Base-by-base conservation (phyloP, 1,284 basidiomycete genomes). In the Ceratobasidium sp. region DNA sequence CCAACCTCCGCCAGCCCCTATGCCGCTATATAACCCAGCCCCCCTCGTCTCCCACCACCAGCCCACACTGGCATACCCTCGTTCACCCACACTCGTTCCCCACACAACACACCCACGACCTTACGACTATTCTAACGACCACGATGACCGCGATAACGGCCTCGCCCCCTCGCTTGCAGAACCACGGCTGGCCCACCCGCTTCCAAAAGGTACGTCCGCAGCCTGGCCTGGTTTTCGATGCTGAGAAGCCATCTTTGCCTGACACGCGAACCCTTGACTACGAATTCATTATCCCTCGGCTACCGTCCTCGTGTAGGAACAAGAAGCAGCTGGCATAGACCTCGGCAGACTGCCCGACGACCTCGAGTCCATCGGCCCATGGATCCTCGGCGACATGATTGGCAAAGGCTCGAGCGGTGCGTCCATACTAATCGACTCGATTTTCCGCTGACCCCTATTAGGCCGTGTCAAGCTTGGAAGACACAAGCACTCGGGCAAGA, bases 391-490 rank as follows among this genome's bases (percentile, higher is more conserved):
- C 77, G 92, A 95, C 82, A 96, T 95, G 77, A 92, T 98, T 76
- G 96, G 96, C 1, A 97, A 97, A 83, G 96, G 96, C 61, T 94
- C 94, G 53, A 94, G 92, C 78, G 96, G 95, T 81, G 65, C 75
- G 83, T 81, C 29, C 53, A 7, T 24, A n/a, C 63, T 14, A 27
- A 51, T 62, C 61, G 27, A 59, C 37, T 19, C 53, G 41, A 8
- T 64, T 51, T 22, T n/a, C 29, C 11, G n/a, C 11, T 14, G 56
- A 37, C 41, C 41, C 29, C 34, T 63, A 63, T 43, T 37, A 87
- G 86, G 87, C 46, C 94, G 96, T 74, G 97, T 99, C 81, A 96
- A 96, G 83, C 93, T 98, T 78, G 98, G 95, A 24, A 90, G 90
- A 78, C 97, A 99, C 82, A 88, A 88, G 34, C 86, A 88, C 65